Evolutionary conservation across 1,139 yeast species (phyloP), one percentile per base, ranked within the genome.

Genomic region (Suhomyces terraborum): DNA sequence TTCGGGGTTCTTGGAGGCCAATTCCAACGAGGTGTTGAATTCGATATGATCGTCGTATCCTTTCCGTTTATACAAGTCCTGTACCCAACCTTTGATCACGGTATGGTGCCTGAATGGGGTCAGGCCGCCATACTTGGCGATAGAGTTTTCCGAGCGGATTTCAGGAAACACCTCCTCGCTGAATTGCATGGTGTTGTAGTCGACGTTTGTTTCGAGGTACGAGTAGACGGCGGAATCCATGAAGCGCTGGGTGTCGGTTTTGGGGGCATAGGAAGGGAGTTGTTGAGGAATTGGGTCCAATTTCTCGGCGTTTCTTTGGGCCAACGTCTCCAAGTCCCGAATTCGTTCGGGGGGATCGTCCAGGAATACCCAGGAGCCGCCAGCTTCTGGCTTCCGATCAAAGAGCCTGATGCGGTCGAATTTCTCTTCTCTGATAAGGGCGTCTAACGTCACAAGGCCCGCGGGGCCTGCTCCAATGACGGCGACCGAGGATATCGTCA

Each of bases 401-500:
- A 70, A 75, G 3, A 69, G 49, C 1, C 55, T 55, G 34, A 70
- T 56, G 29, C 55, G 53, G 7, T 55, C 58, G 43, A 68, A 68
- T 25, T 44, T 41, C 18, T 50, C 32, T 47, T 75, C 80, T 21
- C 61, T 48, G 5, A 69, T 63, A 30, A 75, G 53, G 0, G 79
- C 71, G 37, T 74, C 75, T 4, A 82, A 67, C 8, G 77, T 58
- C 3, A 77, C 82, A 6, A 80, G 67, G 4, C 88, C 88, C 37
- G 79, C 69, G 0, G 88, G 87, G 1, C 89, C 89, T 5, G 77
- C 86, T 2, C 89, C 88, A 24, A 81, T 63, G 4, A 77, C 69
- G 0, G 80, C 80, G 9, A 77, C 63, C 9, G 59, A 54, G 33
- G 58, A 54, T 22, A 61, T 52, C 17, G 41, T 6, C 40, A 31